Conservation (phyloP, 139 green algal genomes). For the Closterium sp. region DNA sequence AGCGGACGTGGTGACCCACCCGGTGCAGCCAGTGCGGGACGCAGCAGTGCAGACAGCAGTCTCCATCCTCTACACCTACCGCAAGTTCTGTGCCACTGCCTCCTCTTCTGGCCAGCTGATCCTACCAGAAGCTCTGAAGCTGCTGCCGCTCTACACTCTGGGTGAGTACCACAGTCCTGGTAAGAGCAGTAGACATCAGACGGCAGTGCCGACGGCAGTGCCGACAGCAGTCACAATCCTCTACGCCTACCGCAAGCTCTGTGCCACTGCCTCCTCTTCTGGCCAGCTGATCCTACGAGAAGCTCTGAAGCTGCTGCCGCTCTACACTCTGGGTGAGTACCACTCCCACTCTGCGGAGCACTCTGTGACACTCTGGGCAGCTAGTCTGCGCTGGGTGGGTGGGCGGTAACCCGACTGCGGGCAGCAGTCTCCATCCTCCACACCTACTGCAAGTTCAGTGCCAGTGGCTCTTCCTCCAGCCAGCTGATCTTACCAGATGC, state of each 20-base stretch:
- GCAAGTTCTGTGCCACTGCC: constrained; percentile 58
- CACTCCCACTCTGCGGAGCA: too few relatives aligned
- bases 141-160: constrained; percentile 79
- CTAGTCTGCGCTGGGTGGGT: too few relatives aligned
- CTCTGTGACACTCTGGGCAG: too few relatives aligned
- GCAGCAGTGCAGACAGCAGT: constrained; percentile 19
- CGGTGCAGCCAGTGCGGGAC: constrained; percentile 28
- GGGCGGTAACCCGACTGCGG: too few relatives aligned
- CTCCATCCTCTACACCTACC: constrained; percentile 54
- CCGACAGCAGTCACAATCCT: constrained; percentile 43
- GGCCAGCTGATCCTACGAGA: constrained; percentile 70
- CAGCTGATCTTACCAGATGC: neutral
- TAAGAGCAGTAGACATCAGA: neutral
- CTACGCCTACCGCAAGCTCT: constrained; percentile 58
- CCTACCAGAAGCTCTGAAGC: constrained; percentile 73
- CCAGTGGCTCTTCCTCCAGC: neutral
- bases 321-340: constrained; percentile 69
- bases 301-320: constrained; percentile 72
- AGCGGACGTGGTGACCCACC: constrained; percentile 2
- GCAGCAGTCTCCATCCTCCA: too few relatives aligned
- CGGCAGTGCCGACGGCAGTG: too few relatives aligned
- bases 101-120: constrained; percentile 56
- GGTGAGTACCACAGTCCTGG: constrained; percentile 24
- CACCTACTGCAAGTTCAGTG: neutral
- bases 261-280: constrained; percentile 40